phyloP scores from a whole-genome alignment of 2,329 filamentous ascomycete species.

The Hypoxylon sp. region DNA sequence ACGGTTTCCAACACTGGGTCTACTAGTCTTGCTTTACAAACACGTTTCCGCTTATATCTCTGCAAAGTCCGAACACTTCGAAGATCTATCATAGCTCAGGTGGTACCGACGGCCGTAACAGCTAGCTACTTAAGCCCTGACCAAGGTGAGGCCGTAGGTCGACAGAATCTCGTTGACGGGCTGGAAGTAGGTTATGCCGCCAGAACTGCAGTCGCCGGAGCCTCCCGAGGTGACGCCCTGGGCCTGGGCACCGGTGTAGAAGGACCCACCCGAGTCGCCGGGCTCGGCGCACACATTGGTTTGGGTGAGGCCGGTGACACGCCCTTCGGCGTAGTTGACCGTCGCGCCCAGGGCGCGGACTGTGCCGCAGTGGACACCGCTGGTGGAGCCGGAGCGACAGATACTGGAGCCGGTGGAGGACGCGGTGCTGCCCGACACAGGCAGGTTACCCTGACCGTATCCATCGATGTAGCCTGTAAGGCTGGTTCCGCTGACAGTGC shows the following conservation, averaged over 20 bases:
- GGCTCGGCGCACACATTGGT: constrained; percentile 60
- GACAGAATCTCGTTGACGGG: constrained; percentile 60
- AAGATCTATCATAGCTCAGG: constrained; percentile 35
- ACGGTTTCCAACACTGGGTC: not conserved
- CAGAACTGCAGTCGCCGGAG: constrained; percentile 57
- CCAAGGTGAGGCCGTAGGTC: constrained; percentile 56
- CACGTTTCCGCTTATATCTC: not conserved
- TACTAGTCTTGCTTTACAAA: no score
- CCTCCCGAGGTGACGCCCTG: constrained; percentile 61
- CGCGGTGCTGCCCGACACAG: constrained; percentile 58
- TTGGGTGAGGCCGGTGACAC: constrained; percentile 59
- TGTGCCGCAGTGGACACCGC: constrained; percentile 58
- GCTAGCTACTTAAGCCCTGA: constrained; percentile 43
- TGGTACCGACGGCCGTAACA: constrained; percentile 15
- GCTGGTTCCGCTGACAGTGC: constrained; percentile 55
- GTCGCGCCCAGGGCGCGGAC: constrained; percentile 56
- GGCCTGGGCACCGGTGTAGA: constrained; percentile 59
- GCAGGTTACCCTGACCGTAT: constrained; percentile 55
- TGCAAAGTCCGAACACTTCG: constrained; percentile 33
- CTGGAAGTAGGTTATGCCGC: constrained; percentile 60
- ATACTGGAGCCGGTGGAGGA: constrained; percentile 56
- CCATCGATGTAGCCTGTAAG: constrained; percentile 55
- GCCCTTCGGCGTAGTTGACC: constrained; percentile 58
- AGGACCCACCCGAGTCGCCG: constrained; percentile 60
- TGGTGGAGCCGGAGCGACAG: constrained; percentile 61